Conservation (phyloP, 2,329 filamentous ascomycete genomes). For the Talaromyces pinophilus region DNA sequence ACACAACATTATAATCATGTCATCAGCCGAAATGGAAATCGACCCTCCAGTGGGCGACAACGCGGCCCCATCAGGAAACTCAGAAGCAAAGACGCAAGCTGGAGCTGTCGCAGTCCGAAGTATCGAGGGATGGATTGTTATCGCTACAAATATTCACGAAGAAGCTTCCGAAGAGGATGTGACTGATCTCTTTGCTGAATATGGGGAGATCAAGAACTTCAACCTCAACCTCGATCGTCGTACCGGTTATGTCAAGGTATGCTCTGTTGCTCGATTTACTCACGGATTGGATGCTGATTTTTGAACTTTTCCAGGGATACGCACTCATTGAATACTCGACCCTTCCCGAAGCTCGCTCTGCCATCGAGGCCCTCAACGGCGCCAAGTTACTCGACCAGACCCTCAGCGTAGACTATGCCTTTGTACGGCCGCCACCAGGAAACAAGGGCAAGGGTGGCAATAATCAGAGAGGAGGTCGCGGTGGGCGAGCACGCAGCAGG, state of each 20-base stretch:
- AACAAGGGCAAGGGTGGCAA: constrained; percentile 45
- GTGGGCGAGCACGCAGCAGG: constrained; percentile 44
- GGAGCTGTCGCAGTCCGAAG: constrained; percentile 62
- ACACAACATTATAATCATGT: constrained; percentile 24
- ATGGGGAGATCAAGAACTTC: constrained; percentile 67
- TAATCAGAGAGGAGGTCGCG: constrained; percentile 45
- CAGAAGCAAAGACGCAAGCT: constrained; percentile 47
- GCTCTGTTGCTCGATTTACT: constrained; percentile 21
- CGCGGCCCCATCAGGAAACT: constrained; percentile 30
- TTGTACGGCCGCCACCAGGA: constrained; percentile 61
- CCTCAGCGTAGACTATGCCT: constrained; percentile 66
- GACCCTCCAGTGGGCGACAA: constrained; percentile 43
- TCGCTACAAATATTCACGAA: constrained; percentile 69
- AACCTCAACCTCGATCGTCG: constrained; percentile 66
- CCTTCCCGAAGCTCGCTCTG: constrained; percentile 62
- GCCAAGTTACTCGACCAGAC: constrained; percentile 66
- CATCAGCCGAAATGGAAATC: constrained; percentile 51
- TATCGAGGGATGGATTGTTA: constrained; percentile 69
- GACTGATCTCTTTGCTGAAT: constrained; percentile 66
- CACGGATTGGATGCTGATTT: not conserved
- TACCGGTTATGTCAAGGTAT: constrained; percentile 68
- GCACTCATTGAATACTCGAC: constrained; percentile 67
- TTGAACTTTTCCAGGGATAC: constrained; percentile 55
- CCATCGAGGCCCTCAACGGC: constrained; percentile 62
- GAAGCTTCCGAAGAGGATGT: constrained; percentile 68